phyloP scores from a whole-genome alignment of 169 alveolate species.

The Plasmodium malariae region DNA sequence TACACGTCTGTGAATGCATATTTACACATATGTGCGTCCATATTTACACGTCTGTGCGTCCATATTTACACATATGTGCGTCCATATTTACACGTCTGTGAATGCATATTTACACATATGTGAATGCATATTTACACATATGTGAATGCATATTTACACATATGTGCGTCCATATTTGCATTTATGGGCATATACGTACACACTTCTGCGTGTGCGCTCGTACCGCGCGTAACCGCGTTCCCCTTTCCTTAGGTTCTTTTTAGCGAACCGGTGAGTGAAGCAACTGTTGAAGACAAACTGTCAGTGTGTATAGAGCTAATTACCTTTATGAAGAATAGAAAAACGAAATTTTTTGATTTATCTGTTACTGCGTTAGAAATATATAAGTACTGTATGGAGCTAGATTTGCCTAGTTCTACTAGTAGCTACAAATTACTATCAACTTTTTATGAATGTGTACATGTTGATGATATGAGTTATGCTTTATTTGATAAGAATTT shows the following conservation, averaged over 20 bases:
- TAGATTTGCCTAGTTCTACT: no score
- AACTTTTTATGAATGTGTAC: conserved; percentile 26
- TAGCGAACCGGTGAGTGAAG: background rate
- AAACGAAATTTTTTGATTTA: conserved; percentile 9
- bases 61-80: background rate
- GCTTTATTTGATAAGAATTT: conserved; percentile 25
- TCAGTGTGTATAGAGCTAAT: conserved; percentile 22
- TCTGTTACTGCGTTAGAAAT: background rate
- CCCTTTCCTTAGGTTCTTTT: conserved; percentile 1
- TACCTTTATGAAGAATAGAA: conserved; percentile 24
- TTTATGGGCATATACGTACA: no score
- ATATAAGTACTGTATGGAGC: conserved; percentile 9
- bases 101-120: no score
- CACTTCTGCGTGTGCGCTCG: no score
- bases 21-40: no score
- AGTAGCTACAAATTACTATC: background rate
- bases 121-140: no score
- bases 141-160: no score
- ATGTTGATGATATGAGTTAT: background rate
- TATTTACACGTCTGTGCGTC: background rate
- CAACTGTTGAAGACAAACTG: background rate
- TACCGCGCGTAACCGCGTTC: no score
- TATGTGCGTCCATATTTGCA: no score
- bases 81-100: no score
- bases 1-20: no score